Percentiles rank a stretch among this genome's conserved stretches.
phyloP scores from a whole-genome alignment of 106 monocot species.

The Posidonia australis region DNA sequence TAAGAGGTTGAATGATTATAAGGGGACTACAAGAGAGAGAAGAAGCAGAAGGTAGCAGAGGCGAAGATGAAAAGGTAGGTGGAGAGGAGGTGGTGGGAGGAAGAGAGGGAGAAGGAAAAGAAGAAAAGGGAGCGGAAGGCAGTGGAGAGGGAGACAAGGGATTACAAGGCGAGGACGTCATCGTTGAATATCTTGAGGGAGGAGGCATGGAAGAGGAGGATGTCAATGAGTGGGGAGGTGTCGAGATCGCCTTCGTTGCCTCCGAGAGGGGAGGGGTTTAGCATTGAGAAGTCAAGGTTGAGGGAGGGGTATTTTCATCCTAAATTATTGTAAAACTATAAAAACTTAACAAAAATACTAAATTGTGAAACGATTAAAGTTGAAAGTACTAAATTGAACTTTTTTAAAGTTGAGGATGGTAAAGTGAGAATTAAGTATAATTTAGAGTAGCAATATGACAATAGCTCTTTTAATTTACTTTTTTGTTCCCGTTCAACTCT shows the following conservation, averaged over 20 bases:
- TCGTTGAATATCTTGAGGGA: constrained; percentile 79
- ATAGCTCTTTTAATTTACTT: no score
- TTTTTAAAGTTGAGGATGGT: no score
- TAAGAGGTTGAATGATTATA: constrained; percentile 88
- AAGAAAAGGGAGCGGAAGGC: constrained; percentile 60
- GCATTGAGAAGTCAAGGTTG: constrained; percentile 62
- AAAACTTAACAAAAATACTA: no score
- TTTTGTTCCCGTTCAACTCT: no score
- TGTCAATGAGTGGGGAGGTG: constrained; percentile 62
- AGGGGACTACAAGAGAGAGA: constrained; percentile 82
- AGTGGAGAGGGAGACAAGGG: constrained; percentile 45
- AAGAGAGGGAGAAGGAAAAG: constrained; percentile 79
- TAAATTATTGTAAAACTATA: no score
- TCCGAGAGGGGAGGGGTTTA: constrained; percentile 56
- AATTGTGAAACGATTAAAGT: no score
- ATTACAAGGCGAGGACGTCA: constrained; percentile 36
- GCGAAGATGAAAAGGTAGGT: constrained; percentile 72
- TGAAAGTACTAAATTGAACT: no score
- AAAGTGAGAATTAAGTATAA: no score
- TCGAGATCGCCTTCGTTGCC: constrained; percentile 66
- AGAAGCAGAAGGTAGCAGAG: constrained; percentile 52
- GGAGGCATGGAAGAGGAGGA: constrained; percentile 90
- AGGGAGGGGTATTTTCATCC: no score
- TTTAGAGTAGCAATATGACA: no score
- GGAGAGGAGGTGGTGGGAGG: constrained; percentile 68